phyloP scores from a whole-genome alignment of 2,329 filamentous ascomycete species.

The Aaosphaeria pasadenensis region DNA sequence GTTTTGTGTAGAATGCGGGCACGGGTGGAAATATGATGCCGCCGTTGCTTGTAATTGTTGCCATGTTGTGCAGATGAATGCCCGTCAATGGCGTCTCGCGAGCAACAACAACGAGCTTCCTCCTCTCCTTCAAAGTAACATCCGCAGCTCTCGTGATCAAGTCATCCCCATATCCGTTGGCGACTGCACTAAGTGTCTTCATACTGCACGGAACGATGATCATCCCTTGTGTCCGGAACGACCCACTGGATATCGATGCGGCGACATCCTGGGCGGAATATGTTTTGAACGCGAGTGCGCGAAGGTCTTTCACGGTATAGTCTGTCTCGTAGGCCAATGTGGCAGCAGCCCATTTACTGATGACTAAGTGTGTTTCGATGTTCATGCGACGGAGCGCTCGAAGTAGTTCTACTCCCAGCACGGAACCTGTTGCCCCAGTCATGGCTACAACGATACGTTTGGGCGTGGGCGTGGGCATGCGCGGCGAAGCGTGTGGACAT shows the following conservation, averaged over 20 bases:
- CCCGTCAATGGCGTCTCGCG: conserved; percentile 48
- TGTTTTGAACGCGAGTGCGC: neutral
- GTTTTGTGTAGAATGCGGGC: conserved; percentile 7
- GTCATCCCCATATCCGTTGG: conserved; percentile 43
- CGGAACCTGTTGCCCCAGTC: conserved; percentile 50
- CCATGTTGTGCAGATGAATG: conserved; percentile 50
- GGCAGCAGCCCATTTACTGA: conserved; percentile 48
- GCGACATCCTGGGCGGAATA: conserved; percentile 44
- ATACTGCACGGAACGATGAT: conserved; percentile 49
- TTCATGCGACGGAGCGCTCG: conserved; percentile 40
- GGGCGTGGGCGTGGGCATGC: neutral
- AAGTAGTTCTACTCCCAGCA: conserved; percentile 44
- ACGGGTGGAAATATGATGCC: conserved; percentile 9
- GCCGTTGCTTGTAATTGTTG: conserved; percentile 10
- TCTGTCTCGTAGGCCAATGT: conserved; percentile 26
- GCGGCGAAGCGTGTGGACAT: no score
- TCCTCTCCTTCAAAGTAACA: conserved; percentile 46
- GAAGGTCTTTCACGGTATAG: neutral
- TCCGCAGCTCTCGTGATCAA: conserved; percentile 46
- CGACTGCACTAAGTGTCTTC: conserved; percentile 47
- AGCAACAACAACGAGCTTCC: conserved; percentile 40
- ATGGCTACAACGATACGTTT: conserved; percentile 47
- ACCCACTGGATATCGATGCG: conserved; percentile 45
- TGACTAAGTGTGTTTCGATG: conserved; percentile 43
- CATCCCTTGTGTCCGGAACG: conserved; percentile 47